Evolutionary conservation across 768 basidiomycete species (phyloP).

Genomic region (Phlebiopsis gigantea): DNA sequence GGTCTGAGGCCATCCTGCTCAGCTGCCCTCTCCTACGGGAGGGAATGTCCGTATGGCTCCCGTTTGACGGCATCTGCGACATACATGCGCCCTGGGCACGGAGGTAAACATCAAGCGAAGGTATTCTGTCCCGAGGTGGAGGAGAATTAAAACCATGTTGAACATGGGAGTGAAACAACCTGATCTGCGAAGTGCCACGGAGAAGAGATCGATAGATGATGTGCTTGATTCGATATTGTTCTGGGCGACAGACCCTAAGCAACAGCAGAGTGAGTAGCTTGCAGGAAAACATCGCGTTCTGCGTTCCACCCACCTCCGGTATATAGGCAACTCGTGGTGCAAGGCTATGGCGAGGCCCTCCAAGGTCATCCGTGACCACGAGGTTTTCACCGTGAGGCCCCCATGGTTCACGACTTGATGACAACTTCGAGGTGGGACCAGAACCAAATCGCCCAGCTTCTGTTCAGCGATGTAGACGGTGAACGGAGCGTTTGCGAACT

Average conservation of each 20-base stretch:
- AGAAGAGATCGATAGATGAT: conserved; percentile 53
- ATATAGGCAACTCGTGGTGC: conserved; percentile 72
- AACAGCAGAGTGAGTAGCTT: background rate
- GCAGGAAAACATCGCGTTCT: too few relatives aligned
- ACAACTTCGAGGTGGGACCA: conserved; percentile 76
- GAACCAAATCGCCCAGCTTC: conserved; percentile 68
- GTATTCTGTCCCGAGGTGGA: background rate
- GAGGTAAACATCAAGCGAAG: background rate
- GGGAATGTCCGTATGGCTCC: background rate
- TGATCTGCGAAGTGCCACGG: conserved; percentile 25
- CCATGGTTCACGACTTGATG: conserved; percentile 83
- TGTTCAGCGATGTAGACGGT: conserved; percentile 68
- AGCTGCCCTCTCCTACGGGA: background rate
- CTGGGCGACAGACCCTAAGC: conserved; percentile 72
- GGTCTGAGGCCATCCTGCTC: background rate
- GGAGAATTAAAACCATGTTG: background rate
- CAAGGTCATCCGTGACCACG: conserved; percentile 84
- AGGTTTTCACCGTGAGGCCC: conserved; percentile 77
- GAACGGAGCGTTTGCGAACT: conserved; percentile 64
- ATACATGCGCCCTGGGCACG: background rate
- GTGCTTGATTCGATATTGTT: conserved; percentile 71
- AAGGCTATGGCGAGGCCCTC: conserved; percentile 53
- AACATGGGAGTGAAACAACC: background rate
- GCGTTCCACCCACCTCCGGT: conserved; percentile 51
- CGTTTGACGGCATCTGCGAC: background rate